These are phyloP conservation scores for Otatea glauca DNA, from an alignment of 176 grass and related monocot genomes.

Conservation along the genomic window DNA sequence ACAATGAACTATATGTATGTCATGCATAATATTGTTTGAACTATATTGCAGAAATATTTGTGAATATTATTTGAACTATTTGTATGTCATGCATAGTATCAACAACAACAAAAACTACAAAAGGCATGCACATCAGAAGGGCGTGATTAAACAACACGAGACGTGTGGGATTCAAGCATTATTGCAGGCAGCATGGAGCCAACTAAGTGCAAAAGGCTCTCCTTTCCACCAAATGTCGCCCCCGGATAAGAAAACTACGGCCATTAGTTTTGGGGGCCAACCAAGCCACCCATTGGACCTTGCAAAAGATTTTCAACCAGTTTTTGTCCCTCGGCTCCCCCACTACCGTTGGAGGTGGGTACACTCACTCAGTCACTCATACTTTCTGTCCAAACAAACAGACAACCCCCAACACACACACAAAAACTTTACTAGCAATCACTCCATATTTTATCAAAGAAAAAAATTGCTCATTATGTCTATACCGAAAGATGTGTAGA, in stretches of 20 bases:
- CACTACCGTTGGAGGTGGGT: slow-evolving; percentile 47
- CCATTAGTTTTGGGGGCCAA: slow-evolving; percentile 39
- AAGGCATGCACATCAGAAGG: slow-evolving; percentile 5
- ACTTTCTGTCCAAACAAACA: slow-evolving; percentile 5
- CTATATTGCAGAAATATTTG: background rate
- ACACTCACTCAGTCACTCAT: slow-evolving; percentile 14
- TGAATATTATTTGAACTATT: background rate
- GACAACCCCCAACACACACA: too few species aligned
- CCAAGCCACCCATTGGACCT: slow-evolving; percentile 22
- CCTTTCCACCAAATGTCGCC: slow-evolving; percentile 39
- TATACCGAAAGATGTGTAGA: background rate
- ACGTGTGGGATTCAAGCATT: slow-evolving; percentile 7
- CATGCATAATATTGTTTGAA: too few species aligned
- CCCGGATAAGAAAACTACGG: slow-evolving; percentile 50
- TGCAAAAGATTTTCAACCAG: slow-evolving; percentile 40
- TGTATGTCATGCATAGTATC: background rate
- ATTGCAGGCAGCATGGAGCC: slow-evolving; percentile 1
- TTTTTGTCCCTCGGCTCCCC: slow-evolving; percentile 36
- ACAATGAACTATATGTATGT: background rate
- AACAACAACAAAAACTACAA: background rate
- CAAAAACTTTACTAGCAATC: slow-evolving; percentile 15
- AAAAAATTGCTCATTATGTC: background rate
- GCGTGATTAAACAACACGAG: background rate
- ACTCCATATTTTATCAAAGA: too few species aligned
- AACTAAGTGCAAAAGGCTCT: slow-evolving; percentile 24